phyloP scores from a whole-genome alignment of 2,329 filamentous ascomycete genomes.

The Penicillium sp. region DNA sequence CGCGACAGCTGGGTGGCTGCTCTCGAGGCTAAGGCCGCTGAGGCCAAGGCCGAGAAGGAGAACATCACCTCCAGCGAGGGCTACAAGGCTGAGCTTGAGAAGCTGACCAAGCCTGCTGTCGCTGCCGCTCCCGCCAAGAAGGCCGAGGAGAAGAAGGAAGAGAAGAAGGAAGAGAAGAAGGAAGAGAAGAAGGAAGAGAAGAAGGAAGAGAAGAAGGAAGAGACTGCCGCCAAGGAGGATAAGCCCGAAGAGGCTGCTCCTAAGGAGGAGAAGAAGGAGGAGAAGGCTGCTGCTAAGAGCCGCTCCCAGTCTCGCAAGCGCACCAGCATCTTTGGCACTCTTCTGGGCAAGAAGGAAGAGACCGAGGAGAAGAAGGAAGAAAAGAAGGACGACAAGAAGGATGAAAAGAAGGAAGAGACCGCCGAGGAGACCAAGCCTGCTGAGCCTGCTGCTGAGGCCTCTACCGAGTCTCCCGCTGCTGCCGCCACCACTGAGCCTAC shows the following conservation, averaged over 20 bases:
- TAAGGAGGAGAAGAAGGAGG: slow-evolving; percentile 34
- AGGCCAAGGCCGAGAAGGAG: slow-evolving; percentile 54
- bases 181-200: slow-evolving; percentile 22
- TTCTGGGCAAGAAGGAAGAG: slow-evolving; percentile 59
- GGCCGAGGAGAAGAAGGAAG: slow-evolving; percentile 24
- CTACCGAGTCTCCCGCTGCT: slow-evolving; percentile 24
- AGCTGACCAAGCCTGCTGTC: slow-evolving; percentile 49
- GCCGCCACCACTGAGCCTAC: slow-evolving; percentile 21
- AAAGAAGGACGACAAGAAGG: slow-evolving; percentile 38
- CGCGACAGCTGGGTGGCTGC: slow-evolving; percentile 89
- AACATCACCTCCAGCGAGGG: slow-evolving; percentile 69
- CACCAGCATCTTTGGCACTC: slow-evolving; percentile 51
- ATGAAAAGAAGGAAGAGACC: slow-evolving; percentile 26
- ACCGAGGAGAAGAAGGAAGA: slow-evolving; percentile 42
- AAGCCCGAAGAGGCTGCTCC: slow-evolving; percentile 12
- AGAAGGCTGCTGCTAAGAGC: slow-evolving; percentile 54
- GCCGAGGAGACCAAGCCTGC: slow-evolving; percentile 38
- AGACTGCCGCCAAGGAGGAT: slow-evolving; percentile 38
- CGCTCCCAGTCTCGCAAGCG: slow-evolving; percentile 56
- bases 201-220: slow-evolving; percentile 32
- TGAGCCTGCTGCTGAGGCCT: slow-evolving; percentile 32
- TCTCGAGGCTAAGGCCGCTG: slow-evolving; percentile 74
- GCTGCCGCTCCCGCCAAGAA: slow-evolving; percentile 28
- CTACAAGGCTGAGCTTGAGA: slow-evolving; percentile 82
- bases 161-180: slow-evolving; percentile 30